Evolutionary conservation across 1,284 basidiomycete genomes (phyloP).

Genomic region (Schizopora paradoxa): DNA sequence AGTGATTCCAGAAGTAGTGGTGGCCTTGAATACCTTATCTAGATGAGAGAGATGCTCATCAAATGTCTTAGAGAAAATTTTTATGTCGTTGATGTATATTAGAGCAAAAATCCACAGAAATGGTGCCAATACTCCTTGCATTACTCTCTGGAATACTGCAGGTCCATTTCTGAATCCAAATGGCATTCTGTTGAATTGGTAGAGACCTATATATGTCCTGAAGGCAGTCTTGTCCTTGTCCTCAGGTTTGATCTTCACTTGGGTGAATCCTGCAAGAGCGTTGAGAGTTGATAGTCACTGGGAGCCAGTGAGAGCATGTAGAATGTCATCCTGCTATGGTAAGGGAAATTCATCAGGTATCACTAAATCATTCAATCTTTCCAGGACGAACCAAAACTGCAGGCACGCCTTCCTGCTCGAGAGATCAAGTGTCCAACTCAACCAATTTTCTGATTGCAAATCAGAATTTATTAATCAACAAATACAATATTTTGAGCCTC

Average conservation of each 20-base stretch:
- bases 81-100: conserved; percentile 28
- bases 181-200: conserved; percentile 29
- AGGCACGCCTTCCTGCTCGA: no score
- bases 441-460: no score
- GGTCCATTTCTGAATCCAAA: conserved; percentile 31
- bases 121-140: conserved; percentile 25
- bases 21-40: conserved; percentile 18
- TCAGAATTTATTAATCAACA: no score
- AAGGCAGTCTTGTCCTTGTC: conserved; percentile 27
- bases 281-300: conserved; percentile 24
- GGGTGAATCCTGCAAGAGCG: conserved; percentile 26
- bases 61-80: conserved; percentile 19
- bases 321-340: conserved; percentile 26
- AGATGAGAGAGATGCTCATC: conserved; percentile 21
- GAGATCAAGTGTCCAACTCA: no score
- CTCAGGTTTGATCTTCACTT: conserved; percentile 21
- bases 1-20: conserved; percentile 17
- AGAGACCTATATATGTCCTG: conserved; percentile 26
- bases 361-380: conserved; percentile 26
- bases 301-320: conserved; percentile 24
- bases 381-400: no score
- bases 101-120: conserved; percentile 28
- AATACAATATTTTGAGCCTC: no score
- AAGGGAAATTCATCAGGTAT: conserved; percentile 29
- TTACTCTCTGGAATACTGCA: conserved; percentile 28